Conservation (phyloP, 1,284 basidiomycete genomes). For the Cryptococcus deneoformans region DNA sequence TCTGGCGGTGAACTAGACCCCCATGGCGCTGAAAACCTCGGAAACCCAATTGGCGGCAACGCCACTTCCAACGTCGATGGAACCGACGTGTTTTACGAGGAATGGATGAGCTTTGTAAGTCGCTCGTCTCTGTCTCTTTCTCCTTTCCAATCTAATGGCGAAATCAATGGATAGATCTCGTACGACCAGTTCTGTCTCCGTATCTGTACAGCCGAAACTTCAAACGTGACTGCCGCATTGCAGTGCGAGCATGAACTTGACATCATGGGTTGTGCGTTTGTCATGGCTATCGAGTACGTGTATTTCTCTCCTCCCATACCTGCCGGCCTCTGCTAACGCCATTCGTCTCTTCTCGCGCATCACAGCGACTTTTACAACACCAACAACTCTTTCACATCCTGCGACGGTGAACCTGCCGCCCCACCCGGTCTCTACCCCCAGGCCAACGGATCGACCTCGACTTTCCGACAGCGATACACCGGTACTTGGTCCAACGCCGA, state of each 20-base stretch:
- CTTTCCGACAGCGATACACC: slow-evolving; percentile 51
- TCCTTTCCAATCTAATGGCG: neutral
- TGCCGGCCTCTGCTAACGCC: too few species aligned
- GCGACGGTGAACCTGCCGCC: slow-evolving; percentile 47
- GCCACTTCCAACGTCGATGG: slow-evolving; percentile 55
- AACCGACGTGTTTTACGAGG: slow-evolving; percentile 53
- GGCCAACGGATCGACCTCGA: slow-evolving; percentile 41
- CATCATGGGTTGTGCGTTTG: slow-evolving; percentile 50
- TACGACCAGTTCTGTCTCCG: slow-evolving; percentile 50
- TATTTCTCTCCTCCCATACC: neutral
- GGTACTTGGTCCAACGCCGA: slow-evolving; percentile 37
- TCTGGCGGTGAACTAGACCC: slow-evolving; percentile 54
- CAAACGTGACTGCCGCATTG: slow-evolving; percentile 37
- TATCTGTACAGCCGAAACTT: slow-evolving; percentile 47
- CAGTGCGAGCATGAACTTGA: slow-evolving; percentile 47
- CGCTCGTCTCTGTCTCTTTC: neutral
- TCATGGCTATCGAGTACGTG: slow-evolving; percentile 46
- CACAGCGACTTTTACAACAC: slow-evolving; percentile 31
- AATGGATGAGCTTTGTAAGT: slow-evolving; percentile 49
- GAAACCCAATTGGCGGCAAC: slow-evolving; percentile 56
- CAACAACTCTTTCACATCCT: slow-evolving; percentile 47
- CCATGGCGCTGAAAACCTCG: slow-evolving; percentile 51
- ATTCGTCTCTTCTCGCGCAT: too few species aligned
- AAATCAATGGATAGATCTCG: slow-evolving; percentile 16
- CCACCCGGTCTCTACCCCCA: slow-evolving; percentile 48